Conservation (phyloP, 768 basidiomycete genomes). For the Holtermanniella nyarrowii region DNA sequence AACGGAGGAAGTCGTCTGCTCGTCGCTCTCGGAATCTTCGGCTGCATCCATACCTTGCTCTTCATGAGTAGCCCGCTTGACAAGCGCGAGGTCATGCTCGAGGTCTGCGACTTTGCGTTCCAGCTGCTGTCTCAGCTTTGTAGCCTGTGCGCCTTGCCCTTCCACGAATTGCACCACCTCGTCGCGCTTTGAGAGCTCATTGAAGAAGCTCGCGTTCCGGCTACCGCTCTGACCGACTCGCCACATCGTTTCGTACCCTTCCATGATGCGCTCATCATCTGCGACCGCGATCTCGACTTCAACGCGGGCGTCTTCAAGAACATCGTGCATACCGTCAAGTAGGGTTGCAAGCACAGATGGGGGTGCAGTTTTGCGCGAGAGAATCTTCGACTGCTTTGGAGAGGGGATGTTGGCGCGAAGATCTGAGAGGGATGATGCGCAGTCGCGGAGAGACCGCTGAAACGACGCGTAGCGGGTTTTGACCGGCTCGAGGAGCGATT, state of each 20-base stretch:
- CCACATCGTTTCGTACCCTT: conserved; percentile 36
- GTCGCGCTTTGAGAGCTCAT: background rate
- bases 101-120: conserved; percentile 22
- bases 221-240: conserved; percentile 19
- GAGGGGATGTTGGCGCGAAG: conserved; percentile 15
- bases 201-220: background rate
- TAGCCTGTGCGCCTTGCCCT: background rate
- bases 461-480: conserved; percentile 14
- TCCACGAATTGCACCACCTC: background rate
- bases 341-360: conserved; percentile 22
- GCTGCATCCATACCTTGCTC: conserved; percentile 14
- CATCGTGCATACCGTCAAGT: conserved; percentile 36
- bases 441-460: conserved; percentile 27
- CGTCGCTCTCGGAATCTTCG: background rate
- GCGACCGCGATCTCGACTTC: conserved; percentile 39
- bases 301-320: conserved; percentile 40
- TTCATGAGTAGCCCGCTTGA: conserved; percentile 29
- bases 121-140: conserved; percentile 10
- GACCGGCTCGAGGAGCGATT: conserved; percentile 18
- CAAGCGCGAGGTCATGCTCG: conserved; percentile 27
- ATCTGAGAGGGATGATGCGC: conserved; percentile 23
- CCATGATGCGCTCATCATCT: conserved; percentile 35
- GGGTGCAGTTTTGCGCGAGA: background rate
- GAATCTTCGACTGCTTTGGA: background rate
- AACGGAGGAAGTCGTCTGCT: background rate